A percentile compares a stretch with the other conserved stretches of the same genome.
Conservation (phyloP, 306 rosid species). For the Arachis stenosperma region DNA sequence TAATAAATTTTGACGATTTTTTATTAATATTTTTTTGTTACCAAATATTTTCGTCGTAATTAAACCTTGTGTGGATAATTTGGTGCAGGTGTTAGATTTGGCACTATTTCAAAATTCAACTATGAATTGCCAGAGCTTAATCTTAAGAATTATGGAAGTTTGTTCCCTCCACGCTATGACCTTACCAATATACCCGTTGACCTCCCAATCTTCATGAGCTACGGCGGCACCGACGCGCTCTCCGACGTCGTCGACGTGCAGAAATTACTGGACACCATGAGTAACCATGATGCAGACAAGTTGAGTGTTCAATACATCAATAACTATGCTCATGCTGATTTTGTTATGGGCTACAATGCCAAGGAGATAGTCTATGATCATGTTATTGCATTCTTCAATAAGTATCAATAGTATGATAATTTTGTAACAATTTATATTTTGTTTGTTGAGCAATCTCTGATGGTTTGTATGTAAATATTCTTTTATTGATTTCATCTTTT, state of each 20-base stretch:
- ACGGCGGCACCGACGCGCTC: conserved; percentile 73
- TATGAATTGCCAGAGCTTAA: conserved; percentile 41
- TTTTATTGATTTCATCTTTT: no score
- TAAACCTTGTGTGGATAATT: not conserved
- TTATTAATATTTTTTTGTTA: no score
- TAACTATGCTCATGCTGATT: conserved; percentile 71
- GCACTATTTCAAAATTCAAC: conserved; percentile 59
- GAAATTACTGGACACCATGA: conserved; percentile 46
- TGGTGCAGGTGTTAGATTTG: conserved; percentile 55
- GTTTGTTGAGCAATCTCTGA: no score
- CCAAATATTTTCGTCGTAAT: no score
- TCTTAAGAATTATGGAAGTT: conserved; percentile 46
- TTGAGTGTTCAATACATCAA: conserved; percentile 58
- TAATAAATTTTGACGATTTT: no score
- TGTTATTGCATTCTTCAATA: conserved; percentile 48
- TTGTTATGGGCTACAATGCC: conserved; percentile 62
- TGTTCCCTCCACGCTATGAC: conserved; percentile 62
- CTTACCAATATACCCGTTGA: conserved; percentile 64
- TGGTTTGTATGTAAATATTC: no score
- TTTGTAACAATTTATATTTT: no score
- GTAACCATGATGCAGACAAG: conserved; percentile 61
- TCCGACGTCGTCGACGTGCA: conserved; percentile 57
- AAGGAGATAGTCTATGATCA: conserved; percentile 53
- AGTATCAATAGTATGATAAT: conserved; percentile 16
- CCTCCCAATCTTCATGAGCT: conserved; percentile 70